Conservation (phyloP, 75 land plant genomes). For the Pseudotsuga menziesii region DNA sequence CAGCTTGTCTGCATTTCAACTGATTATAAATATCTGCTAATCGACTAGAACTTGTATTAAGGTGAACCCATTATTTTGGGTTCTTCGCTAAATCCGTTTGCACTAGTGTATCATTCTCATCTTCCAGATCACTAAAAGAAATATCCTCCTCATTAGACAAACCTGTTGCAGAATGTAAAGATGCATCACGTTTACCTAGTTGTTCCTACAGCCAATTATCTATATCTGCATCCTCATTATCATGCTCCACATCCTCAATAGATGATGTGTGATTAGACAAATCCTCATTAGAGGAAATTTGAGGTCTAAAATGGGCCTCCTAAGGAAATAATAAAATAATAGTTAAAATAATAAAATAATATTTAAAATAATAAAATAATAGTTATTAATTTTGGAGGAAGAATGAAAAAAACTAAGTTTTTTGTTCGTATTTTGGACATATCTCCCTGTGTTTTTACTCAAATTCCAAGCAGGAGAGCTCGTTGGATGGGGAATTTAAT, state of each 20-base stretch:
- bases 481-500: too few species aligned
- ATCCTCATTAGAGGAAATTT: too few species aligned
- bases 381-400: too few species aligned
- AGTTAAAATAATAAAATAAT: too few species aligned
- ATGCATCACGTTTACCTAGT: slow-evolving; percentile 14
- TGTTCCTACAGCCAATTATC: slow-evolving; percentile 71
- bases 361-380: too few species aligned
- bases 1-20: slow-evolving; percentile 2
- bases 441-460: too few species aligned
- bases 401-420: too few species aligned
- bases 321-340: too few species aligned
- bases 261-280: slow-evolving; percentile 12
- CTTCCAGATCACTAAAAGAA: slow-evolving; percentile 97
- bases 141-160: slow-evolving; percentile 78
- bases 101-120: slow-evolving; percentile 45
- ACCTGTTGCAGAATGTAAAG: slow-evolving; percentile 9
- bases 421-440: too few species aligned
- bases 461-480: too few species aligned
- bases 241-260: neutral
- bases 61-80: neutral
- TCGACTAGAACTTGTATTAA: neutral
- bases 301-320: too few species aligned
- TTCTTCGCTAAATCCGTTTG: neutral
- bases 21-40: neutral
- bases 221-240: slow-evolving; percentile 46